Conservation (phyloP, 2,329 filamentous ascomycete species). For the Alternaria gansuensis region DNA sequence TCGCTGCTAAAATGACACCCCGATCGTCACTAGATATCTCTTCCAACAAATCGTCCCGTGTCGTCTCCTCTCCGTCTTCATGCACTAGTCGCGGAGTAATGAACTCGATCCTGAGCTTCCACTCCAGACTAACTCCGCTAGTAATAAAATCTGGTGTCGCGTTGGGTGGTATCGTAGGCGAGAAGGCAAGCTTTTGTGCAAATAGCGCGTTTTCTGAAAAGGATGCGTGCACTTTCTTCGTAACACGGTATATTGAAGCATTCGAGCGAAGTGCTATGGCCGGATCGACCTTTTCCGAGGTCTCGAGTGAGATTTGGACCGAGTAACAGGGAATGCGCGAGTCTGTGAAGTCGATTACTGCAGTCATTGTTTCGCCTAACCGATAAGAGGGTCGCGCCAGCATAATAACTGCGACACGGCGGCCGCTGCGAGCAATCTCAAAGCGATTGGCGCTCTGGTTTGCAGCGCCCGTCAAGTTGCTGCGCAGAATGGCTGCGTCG, state of each 20-base stretch:
- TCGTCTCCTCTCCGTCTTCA: conserved; percentile 43
- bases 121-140: conserved; percentile 84
- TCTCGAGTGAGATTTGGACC: conserved; percentile 84
- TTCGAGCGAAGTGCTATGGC: conserved; percentile 84
- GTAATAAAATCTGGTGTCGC: conserved; percentile 94
- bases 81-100: conserved; percentile 72
- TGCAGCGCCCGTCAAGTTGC: conserved; percentile 66
- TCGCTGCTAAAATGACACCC: conserved; percentile 77
- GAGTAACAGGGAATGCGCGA: conserved; percentile 85
- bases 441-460: conserved; percentile 90
- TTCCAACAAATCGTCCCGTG: conserved; percentile 69
- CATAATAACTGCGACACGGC: conserved; percentile 88
- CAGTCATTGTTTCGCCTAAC: conserved; percentile 84
- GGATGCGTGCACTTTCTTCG: conserved; percentile 79
- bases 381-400: conserved; percentile 88
- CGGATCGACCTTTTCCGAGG: conserved; percentile 81
- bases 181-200: conserved; percentile 79
- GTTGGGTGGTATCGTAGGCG: conserved; percentile 79
- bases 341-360: conserved; percentile 82
- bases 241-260: conserved; percentile 85
- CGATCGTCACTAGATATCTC: conserved; percentile 81
- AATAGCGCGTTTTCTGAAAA: conserved; percentile 85
- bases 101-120: conserved; percentile 92
- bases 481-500: conserved; percentile 84
- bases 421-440: conserved; percentile 92